These are phyloP conservation scores for Pleurotus tuoliensis DNA, from an alignment of 768 basidiomycete genomes.

Conservation along the genomic window DNA sequence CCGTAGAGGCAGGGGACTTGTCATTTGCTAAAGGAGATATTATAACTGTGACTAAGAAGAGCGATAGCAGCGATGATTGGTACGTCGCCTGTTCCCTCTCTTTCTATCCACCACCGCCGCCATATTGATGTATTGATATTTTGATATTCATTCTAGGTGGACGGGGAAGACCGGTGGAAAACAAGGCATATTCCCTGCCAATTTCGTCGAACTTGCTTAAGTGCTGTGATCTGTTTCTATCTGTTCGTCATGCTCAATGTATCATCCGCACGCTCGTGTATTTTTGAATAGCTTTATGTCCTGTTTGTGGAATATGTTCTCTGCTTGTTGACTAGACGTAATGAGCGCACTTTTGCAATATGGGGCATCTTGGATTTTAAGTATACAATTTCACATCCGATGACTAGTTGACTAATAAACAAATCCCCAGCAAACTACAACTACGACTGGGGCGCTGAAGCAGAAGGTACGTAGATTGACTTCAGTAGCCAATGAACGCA, in stretches of 20 bases:
- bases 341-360: too few species aligned
- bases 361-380: too few species aligned
- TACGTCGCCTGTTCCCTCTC: slow-evolving; percentile 22
- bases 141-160: slow-evolving; percentile 49
- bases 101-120: not conserved
- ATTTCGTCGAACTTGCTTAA: slow-evolving; percentile 69
- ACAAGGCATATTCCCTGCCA: slow-evolving; percentile 77
- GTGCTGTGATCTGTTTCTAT: not conserved
- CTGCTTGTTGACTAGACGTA: too few species aligned
- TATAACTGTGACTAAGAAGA: slow-evolving; percentile 65
- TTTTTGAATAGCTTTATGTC: too few species aligned
- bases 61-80: slow-evolving; percentile 74
- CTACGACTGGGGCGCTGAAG: too few species aligned
- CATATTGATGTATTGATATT: not conserved
- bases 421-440: too few species aligned
- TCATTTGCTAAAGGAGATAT: slow-evolving; percentile 76
- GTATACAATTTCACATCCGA: too few species aligned
- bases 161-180: slow-evolving; percentile 58
- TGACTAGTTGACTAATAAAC: too few species aligned
- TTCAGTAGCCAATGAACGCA: too few species aligned
- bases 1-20: slow-evolving; percentile 74
- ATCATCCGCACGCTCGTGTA: too few species aligned
- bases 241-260: not conserved
- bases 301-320: too few species aligned
- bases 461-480: too few species aligned